phyloP scores from a whole-genome alignment of 768 basidiomycete genomes.

The Megacollybia marginata region DNA sequence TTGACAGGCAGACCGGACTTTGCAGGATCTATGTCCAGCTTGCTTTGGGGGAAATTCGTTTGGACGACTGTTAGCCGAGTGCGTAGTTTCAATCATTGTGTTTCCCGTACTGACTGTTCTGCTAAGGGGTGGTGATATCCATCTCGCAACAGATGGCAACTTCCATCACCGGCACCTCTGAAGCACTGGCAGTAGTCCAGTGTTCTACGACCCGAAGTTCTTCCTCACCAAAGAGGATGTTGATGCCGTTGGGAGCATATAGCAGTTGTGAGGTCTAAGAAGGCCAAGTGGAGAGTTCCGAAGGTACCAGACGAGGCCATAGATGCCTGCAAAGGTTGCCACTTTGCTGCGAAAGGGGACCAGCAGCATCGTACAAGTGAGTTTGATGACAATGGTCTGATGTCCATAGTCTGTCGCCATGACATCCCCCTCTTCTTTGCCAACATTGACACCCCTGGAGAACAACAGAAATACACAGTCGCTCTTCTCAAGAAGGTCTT shows the following conservation, averaged over 20 bases:
- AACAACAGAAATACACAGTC: background rate
- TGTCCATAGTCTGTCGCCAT: background rate
- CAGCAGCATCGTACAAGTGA: background rate
- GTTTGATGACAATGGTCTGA: constrained; percentile 8
- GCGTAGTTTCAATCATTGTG: background rate
- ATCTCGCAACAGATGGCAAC: background rate
- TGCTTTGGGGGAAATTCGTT: constrained; percentile 1
- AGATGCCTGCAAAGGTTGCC: background rate
- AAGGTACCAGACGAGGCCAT: background rate
- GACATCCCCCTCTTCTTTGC: background rate
- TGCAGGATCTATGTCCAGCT: constrained; percentile 3
- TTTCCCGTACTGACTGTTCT: background rate
- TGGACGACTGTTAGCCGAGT: background rate
- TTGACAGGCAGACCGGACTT: background rate
- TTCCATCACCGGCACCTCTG: background rate
- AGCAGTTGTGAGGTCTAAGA: background rate
- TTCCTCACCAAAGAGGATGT: background rate
- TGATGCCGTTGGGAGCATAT: background rate
- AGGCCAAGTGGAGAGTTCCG: background rate
- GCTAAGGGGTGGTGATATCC: background rate
- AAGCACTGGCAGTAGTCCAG: background rate
- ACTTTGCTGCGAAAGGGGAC: constrained; percentile 5
- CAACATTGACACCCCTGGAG: background rate
- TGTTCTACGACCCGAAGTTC: background rate
- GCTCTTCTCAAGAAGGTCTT: constrained; percentile 3